phyloP scores from a whole-genome alignment of 352 stramenopile species.

The Aphanomyces astaci region DNA sequence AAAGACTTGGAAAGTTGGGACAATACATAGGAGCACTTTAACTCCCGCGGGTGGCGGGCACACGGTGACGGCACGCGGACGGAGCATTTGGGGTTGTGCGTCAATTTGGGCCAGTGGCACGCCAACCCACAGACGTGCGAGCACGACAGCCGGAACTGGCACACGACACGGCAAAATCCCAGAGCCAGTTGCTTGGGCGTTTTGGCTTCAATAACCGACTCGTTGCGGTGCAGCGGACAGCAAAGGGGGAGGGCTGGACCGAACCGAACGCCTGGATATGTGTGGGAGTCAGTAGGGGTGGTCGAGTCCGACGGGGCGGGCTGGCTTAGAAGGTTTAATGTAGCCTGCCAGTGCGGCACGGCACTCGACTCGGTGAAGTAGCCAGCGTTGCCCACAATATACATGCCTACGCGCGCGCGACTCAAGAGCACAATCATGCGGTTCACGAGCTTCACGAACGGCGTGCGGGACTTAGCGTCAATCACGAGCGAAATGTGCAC shows the following conservation, averaged over 20 bases:
- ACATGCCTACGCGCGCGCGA: slow-evolving; percentile 78
- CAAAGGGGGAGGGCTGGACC: slow-evolving; percentile 62
- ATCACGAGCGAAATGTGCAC: slow-evolving; percentile 85
- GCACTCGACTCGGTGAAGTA: slow-evolving; percentile 66
- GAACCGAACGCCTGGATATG: slow-evolving; percentile 41
- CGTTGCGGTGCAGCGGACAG: slow-evolving; percentile 57
- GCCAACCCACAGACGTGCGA: slow-evolving; percentile 54
- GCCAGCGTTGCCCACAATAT: slow-evolving; percentile 68
- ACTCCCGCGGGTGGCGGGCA: slow-evolving; percentile 35
- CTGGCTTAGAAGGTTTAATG: slow-evolving; percentile 53
- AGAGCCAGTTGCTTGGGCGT: slow-evolving; percentile 45
- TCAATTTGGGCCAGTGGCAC: slow-evolving; percentile 60
- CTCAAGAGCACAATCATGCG: slow-evolving; percentile 85
- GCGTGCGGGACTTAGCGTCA: slow-evolving; percentile 77
- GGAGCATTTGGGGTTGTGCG: slow-evolving; percentile 52
- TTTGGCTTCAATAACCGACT: slow-evolving; percentile 29
- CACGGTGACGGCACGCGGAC: slow-evolving; percentile 62
- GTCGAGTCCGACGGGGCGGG: slow-evolving; percentile 37
- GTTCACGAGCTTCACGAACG: slow-evolving; percentile 85
- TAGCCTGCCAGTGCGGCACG: slow-evolving; percentile 67
- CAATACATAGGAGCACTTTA: slow-evolving; percentile 52
- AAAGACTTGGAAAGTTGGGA: not conserved
- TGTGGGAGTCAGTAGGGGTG: slow-evolving; percentile 29
- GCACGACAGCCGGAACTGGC: slow-evolving; percentile 44
- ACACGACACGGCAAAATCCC: slow-evolving; percentile 71